A percentile compares a stretch with the other conserved stretches of the same genome.
These are phyloP conservation scores for Picea mariana DNA, from an alignment of 83 land plant species.

Conservation along the genomic window DNA sequence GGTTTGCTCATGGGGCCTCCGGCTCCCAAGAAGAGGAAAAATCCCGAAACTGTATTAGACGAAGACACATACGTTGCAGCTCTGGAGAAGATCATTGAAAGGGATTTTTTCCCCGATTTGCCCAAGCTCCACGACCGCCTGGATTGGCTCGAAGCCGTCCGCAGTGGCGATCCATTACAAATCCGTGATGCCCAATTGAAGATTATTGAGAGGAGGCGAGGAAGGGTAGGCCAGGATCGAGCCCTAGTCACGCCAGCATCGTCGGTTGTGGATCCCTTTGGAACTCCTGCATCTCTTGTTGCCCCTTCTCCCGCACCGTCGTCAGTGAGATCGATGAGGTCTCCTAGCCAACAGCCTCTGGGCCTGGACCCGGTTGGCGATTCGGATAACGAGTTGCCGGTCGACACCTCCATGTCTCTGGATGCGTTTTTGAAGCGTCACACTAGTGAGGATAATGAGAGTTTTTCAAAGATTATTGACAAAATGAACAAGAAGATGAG, in stretches of 20 bases:
- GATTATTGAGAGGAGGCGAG: constrained; percentile 71
- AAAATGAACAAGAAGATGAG: constrained; percentile 78
- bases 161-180: constrained; percentile 77
- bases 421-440: constrained; percentile 77
- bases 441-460: constrained; percentile 97
- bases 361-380: neutral
- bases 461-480: constrained; percentile 77
- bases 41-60: constrained; percentile 44
- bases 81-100: constrained; percentile 94
- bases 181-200: constrained; percentile 95
- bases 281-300: constrained; percentile 24
- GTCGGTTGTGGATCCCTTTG: constrained; percentile 22
- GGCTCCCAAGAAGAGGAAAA: neutral
- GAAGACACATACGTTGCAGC: constrained; percentile 93
- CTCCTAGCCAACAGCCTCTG: constrained; percentile 19
- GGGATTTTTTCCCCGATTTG: constrained; percentile 94
- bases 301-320: constrained; percentile 25
- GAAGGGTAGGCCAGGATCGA: constrained; percentile 24
- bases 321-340: neutral
- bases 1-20: neutral
- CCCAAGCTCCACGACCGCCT: constrained; percentile 93
- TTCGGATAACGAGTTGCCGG: neutral
- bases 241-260: constrained; percentile 17
- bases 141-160: constrained; percentile 93
- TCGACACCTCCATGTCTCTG: constrained; percentile 36